Percentiles rank a stretch among this genome's conserved stretches.
These are phyloP conservation scores for Thelonectria blattea DNA, from an alignment of 2,329 filamentous ascomycete genomes.

Conservation along the genomic window DNA sequence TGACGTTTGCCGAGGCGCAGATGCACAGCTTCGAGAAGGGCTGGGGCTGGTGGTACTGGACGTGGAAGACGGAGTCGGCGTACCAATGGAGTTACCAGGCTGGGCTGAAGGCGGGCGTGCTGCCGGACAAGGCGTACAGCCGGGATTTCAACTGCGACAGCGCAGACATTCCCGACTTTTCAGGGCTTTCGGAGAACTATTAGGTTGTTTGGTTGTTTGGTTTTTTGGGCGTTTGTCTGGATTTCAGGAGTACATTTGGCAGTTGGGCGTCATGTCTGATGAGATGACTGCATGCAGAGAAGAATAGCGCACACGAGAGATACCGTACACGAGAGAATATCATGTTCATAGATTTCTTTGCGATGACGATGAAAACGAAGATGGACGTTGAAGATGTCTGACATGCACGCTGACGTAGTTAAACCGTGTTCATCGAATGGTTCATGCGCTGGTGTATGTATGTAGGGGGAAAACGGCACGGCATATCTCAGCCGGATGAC, in stretches of 20 bases:
- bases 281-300: too few species aligned
- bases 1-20: slow-evolving; percentile 92
- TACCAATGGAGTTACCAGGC: slow-evolving; percentile 92
- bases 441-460: too few species aligned
- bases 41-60: slow-evolving; percentile 99
- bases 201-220: slow-evolving; percentile 20
- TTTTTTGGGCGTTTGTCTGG: background rate
- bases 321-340: too few species aligned
- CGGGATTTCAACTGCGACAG: slow-evolving; percentile 72
- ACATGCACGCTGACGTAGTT: background rate
- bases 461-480: background rate
- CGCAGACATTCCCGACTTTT: slow-evolving; percentile 60
- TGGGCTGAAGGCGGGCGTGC: slow-evolving; percentile 76
- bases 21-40: slow-evolving; percentile 93
- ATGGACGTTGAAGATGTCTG: background rate
- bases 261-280: too few species aligned
- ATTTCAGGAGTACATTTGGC: too few species aligned
- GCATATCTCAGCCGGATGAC: background rate
- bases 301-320: too few species aligned
- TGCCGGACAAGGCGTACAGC: slow-evolving; percentile 77
- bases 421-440: background rate
- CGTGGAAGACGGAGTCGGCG: slow-evolving; percentile 87
- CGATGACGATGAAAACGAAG: too few species aligned
- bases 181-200: slow-evolving; percentile 58
- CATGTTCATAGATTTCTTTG: too few species aligned